phyloP scores from a whole-genome alignment of 192 early-diverging fungal genomes.

The Backusella tarrabulga region DNA sequence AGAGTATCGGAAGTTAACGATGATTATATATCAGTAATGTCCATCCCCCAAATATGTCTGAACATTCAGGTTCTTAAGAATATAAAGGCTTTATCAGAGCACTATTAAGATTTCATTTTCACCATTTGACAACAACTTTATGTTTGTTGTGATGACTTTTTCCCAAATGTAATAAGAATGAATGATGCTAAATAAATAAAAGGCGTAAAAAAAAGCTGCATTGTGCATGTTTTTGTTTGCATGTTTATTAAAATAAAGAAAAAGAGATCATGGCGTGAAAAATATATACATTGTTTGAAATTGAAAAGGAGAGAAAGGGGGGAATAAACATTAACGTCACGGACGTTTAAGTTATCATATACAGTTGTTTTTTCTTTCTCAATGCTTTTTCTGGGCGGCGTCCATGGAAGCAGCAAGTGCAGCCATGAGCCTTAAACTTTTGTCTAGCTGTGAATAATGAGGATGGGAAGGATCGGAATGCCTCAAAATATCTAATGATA shows the following conservation, averaged over 20 bases:
- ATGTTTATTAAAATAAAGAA: background rate
- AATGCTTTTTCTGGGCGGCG: slow-evolving; percentile 8
- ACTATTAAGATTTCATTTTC: background rate
- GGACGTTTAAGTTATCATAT: background rate
- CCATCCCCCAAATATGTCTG: too few species aligned
- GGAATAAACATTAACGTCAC: background rate
- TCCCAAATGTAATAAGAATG: background rate
- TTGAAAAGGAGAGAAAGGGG: background rate
- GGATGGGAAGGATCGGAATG: slow-evolving; percentile 20
- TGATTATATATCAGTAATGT: background rate
- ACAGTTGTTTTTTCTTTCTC: background rate
- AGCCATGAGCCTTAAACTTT: slow-evolving; percentile 25
- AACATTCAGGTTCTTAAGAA: background rate
- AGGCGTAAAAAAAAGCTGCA: background rate
- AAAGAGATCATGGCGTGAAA: background rate
- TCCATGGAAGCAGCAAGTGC: slow-evolving; percentile 32
- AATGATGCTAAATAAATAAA: background rate
- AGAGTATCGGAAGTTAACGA: background rate
- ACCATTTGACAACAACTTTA: background rate
- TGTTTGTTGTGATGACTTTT: background rate
- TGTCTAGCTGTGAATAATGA: slow-evolving; percentile 22
- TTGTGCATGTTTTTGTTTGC: background rate
- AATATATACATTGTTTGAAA: background rate
- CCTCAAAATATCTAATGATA: slow-evolving; percentile 30
- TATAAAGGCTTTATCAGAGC: background rate